Base-by-base conservation (phyloP, 2,329 filamentous ascomycete genomes). In the Neofusicoccum sp. region DNA sequence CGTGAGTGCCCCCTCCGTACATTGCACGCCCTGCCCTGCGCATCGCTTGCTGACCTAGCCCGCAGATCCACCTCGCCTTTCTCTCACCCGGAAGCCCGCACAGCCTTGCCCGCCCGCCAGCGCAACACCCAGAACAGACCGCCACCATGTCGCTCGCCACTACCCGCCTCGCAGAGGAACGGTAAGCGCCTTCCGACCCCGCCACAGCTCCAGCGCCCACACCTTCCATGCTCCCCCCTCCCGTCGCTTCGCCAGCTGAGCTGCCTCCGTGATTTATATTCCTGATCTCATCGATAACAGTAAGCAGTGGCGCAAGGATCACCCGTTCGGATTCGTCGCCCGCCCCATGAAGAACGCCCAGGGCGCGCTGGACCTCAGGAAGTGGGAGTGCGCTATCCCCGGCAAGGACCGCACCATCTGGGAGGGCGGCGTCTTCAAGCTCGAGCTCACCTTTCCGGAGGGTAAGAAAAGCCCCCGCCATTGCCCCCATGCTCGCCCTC, bases 381-480 rank as follows among this genome's bases (percentile, higher is more conserved):
- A 87, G 65, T 99, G 95, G 95, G 93, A 98, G 69, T 98, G 95
- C 71, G 93, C 93, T 44, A 90, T 99, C 44, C 95, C 95, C 3
- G 95, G 96, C 70, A 97, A 96, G 74, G 88, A 96, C 63, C 95
- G 96, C 80, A 99, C 96, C 0, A 87, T 98, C 24, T 99, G 95
- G 95, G 93, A 96, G 71, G 93, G 93, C n/a, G 95, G 95, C 1
- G 79, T 97, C 9, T 98, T 98, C 81, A 99, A 98, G 80, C 80
- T 99, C 62, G 91, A 89, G 61, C 89, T 99, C 69, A 86, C 84
- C 9, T 99, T 99, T 69, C 95, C 96, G 0, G 95, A 99, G 70
- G 93, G 92, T 95, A 78, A 75, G 86, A 51, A 78, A 41, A 33
- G 33, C 33, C n/a, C 11, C 53, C 8, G 6, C 28, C 41, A 16